phyloP scores from a whole-genome alignment of 1,139 yeast genomes.

The Taiozyma sp. region DNA sequence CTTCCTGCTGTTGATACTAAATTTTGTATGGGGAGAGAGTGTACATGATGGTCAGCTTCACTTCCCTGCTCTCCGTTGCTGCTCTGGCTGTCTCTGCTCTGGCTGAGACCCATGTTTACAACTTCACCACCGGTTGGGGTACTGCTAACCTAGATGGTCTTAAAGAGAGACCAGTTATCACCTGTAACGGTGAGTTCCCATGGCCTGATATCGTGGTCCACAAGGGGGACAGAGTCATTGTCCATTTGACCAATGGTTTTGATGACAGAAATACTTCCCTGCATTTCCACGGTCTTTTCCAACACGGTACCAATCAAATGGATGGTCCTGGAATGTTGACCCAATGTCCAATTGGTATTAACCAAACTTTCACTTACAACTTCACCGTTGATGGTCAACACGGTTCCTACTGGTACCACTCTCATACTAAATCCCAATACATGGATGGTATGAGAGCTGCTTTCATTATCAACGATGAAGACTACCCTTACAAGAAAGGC shows the following conservation, averaged over 20 bases:
- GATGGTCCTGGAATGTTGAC: slow-evolving; percentile 88
- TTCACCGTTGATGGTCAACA: slow-evolving; percentile 79
- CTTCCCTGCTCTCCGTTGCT: slow-evolving; percentile 15
- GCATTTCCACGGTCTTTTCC: slow-evolving; percentile 93
- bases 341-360: slow-evolving; percentile 85
- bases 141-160: slow-evolving; percentile 73
- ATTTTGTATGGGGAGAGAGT: too few relatives aligned
- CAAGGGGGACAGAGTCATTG: slow-evolving; percentile 70
- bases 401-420: slow-evolving; percentile 95
- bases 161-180: slow-evolving; percentile 58
- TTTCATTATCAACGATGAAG: slow-evolving; percentile 59
- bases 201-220: slow-evolving; percentile 69
- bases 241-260: slow-evolving; percentile 67
- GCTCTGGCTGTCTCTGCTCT: slow-evolving; percentile 18
- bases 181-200: slow-evolving; percentile 83
- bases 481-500: slow-evolving; percentile 40
- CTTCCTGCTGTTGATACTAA: neutral
- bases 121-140: slow-evolving; percentile 74
- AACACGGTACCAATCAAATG: slow-evolving; percentile 63
- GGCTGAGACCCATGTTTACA: slow-evolving; percentile 60
- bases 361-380: slow-evolving; percentile 62
- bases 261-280: slow-evolving; percentile 62
- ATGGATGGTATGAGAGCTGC: slow-evolving; percentile 90
- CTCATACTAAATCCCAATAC: slow-evolving; percentile 81
- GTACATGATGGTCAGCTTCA: slow-evolving; percentile 12